phyloP scores from a whole-genome alignment of 75 land plant species.

The Larix kaempferi region DNA sequence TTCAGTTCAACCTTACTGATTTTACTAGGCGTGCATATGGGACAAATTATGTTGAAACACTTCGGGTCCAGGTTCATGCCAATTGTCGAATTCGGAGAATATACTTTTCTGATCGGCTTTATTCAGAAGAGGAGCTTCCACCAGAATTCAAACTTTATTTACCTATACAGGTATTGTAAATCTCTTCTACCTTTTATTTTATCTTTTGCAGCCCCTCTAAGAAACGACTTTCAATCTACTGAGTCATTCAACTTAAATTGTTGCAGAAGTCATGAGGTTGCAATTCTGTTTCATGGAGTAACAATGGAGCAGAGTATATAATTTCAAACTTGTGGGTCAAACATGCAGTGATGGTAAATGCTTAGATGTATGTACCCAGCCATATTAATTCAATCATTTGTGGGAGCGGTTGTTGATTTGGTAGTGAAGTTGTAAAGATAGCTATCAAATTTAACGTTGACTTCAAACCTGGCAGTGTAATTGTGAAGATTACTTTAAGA shows the following conservation, averaged over 20 bases:
- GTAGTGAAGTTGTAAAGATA: no score
- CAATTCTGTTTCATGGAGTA: neutral
- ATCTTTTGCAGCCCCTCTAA: neutral
- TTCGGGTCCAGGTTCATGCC: conserved; percentile 96
- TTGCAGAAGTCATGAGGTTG: conserved; percentile 5
- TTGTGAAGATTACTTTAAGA: no score
- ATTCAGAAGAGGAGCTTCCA: conserved; percentile 95
- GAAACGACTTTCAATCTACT: neutral
- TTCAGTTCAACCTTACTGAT: conserved; percentile 93
- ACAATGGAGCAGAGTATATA: neutral
- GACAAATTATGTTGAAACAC: conserved; percentile 90
- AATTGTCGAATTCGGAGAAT: conserved; percentile 92
- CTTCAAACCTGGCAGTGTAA: no score
- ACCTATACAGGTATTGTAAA: conserved; percentile 70
- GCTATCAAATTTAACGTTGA: no score
- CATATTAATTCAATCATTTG: neutral
- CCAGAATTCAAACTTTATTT: conserved; percentile 93
- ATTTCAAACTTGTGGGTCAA: neutral
- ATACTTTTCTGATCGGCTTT: conserved; percentile 89
- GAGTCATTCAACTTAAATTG: neutral
- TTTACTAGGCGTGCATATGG: conserved; percentile 90
- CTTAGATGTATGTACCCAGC: neutral
- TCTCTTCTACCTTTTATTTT: neutral
- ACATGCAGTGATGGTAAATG: no score
- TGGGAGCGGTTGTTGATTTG: no score